Evolutionary conservation across 768 basidiomycete species (phyloP).

Genomic region (Hygrocybe coccinea): DNA sequence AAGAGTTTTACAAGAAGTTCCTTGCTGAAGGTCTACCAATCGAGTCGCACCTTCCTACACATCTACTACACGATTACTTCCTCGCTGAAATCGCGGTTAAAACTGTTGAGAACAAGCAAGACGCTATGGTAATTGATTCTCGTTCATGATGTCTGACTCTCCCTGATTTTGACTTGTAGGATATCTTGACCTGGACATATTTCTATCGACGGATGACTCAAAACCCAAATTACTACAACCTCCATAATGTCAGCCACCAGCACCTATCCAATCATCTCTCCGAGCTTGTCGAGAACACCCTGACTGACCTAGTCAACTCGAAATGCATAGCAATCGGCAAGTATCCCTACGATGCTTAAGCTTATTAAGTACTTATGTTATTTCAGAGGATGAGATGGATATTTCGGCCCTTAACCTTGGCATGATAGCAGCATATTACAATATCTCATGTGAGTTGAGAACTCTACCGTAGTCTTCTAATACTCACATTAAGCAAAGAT

Average conservation of each 20-base stretch:
- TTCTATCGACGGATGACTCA: conserved; percentile 97
- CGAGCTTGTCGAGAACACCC: conserved; percentile 89
- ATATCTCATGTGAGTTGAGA: conserved; percentile 71
- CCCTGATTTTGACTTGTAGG: conserved; percentile 37
- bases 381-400: conserved; percentile 86
- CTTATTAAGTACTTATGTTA: conserved; percentile 1
- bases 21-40: conserved; percentile 95
- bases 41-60: conserved; percentile 88
- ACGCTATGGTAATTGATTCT: conserved; percentile 64
- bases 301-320: conserved; percentile 86
- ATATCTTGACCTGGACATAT: conserved; percentile 98
- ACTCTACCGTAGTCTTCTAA: conserved; percentile 7
- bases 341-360: conserved; percentile 12
- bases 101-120: conserved; percentile 99
- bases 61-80: conserved; percentile 93
- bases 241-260: conserved; percentile 92
- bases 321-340: conserved; percentile 89
- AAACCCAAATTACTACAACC: conserved; percentile 92
- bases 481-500: conserved; percentile 41
- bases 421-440: conserved; percentile 97
- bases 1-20: conserved; percentile 99
- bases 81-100: conserved; percentile 96
- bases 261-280: conserved; percentile 95
- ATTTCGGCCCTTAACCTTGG: conserved; percentile 88
- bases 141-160: neutral